These are phyloP conservation scores for Jatropha podagrica DNA, from an alignment of 441 rosid species.

Conservation along the genomic window DNA sequence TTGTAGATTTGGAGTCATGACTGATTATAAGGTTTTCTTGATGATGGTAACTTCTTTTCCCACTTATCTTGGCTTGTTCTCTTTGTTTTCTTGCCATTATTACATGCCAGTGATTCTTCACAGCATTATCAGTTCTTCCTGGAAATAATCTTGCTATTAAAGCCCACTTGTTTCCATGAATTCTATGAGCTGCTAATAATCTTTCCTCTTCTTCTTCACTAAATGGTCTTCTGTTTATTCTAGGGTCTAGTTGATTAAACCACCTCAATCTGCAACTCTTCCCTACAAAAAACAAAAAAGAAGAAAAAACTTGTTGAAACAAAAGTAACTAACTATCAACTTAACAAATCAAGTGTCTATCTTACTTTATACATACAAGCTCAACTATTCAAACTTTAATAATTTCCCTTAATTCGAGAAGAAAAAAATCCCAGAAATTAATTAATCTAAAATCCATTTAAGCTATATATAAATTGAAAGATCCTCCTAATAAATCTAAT, in stretches of 20 bases:
- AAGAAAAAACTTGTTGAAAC: not conserved
- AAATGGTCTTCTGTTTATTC: slow-evolving; percentile 85
- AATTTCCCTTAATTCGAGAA: not conserved
- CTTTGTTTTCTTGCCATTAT: slow-evolving; percentile 87
- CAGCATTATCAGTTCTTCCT: slow-evolving; percentile 95
- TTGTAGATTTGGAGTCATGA: slow-evolving; percentile 12
- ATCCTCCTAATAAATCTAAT: too few relatives aligned
- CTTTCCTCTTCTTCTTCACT: slow-evolving; percentile 86
- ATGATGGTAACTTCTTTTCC: slow-evolving; percentile 33
- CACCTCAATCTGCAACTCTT: slow-evolving; percentile 97
- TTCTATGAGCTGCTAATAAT: slow-evolving; percentile 68
- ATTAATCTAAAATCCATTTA: too few relatives aligned
- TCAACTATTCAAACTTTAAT: not conserved
- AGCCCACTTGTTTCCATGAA: slow-evolving; percentile 97
- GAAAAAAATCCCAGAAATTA: not conserved
- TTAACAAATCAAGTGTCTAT: too few relatives aligned
- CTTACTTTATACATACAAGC: too few relatives aligned
- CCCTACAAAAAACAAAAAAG: slow-evolving; percentile 37
- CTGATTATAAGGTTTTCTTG: slow-evolving; percentile 20
- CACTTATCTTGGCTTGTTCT: slow-evolving; percentile 52
- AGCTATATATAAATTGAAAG: too few relatives aligned
- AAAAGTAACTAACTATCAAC: too few relatives aligned
- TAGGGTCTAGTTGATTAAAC: slow-evolving; percentile 97
- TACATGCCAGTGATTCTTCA: slow-evolving; percentile 99
- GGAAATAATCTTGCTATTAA: slow-evolving; percentile 90